Percentiles rank a stretch among this genome's conserved stretches.
Evolutionary conservation across 306 rosid species (phyloP).

Genomic region (Rubus idaeus): DNA sequence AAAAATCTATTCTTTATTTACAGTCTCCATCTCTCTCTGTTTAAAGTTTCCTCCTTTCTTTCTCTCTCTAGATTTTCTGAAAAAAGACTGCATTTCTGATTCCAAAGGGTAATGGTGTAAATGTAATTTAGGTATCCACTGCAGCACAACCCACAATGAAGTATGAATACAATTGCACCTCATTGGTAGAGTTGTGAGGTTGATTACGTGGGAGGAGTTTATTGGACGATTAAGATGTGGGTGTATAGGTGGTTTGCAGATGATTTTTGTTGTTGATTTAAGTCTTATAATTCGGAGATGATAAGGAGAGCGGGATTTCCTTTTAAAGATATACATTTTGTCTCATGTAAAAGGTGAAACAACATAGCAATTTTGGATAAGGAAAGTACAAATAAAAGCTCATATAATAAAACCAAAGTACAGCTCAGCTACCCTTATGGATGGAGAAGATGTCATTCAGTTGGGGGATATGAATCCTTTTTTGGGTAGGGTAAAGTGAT

Average conservation of each 20-base stretch:
- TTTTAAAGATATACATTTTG: neutral
- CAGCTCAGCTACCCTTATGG: neutral
- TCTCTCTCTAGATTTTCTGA: slow-evolving; percentile 4
- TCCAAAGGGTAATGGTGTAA: neutral
- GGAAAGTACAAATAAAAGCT: neutral
- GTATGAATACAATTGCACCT: too few species aligned
- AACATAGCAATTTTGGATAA: neutral
- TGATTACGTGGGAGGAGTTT: neutral
- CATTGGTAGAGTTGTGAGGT: neutral
- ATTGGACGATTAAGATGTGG: neutral
- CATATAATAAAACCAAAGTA: neutral
- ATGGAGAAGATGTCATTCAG: neutral
- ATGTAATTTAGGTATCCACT: neutral
- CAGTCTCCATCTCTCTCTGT: neutral
- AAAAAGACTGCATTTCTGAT: neutral
- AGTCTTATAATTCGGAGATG: neutral
- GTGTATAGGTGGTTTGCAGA: neutral
- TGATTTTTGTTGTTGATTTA: neutral
- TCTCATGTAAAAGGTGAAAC: neutral
- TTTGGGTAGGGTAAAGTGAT: neutral
- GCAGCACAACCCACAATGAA: neutral
- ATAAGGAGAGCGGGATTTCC: neutral
- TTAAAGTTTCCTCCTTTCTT: neutral
- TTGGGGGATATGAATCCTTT: neutral
- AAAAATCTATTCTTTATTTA: neutral